Conservation (phyloP, 768 basidiomycete genomes). For the Hygrophoropsis aurantiaca region DNA sequence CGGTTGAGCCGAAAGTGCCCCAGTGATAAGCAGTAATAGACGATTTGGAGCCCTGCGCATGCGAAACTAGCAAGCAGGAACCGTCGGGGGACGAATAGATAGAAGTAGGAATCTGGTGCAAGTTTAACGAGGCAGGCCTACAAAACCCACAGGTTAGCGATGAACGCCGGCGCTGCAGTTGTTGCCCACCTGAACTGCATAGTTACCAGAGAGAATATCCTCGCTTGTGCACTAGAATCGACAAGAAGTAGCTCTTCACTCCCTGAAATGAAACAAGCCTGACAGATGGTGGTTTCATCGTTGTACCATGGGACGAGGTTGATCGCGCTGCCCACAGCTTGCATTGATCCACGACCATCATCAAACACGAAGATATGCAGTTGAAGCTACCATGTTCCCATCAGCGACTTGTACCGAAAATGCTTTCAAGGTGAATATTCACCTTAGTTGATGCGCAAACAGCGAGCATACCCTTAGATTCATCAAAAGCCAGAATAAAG, state of each 20-base stretch:
- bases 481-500: slow-evolving; percentile 51
- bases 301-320: slow-evolving; percentile 46
- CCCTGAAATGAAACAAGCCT: slow-evolving; percentile 46
- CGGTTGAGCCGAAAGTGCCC: slow-evolving; percentile 52
- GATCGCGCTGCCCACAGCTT: slow-evolving; percentile 39
- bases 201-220: slow-evolving; percentile 55
- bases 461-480: slow-evolving; percentile 47
- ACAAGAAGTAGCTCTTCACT: slow-evolving; percentile 53
- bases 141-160: background rate
- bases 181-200: slow-evolving; percentile 50
- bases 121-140: slow-evolving; percentile 46
- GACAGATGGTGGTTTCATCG: slow-evolving; percentile 23
- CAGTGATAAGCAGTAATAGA: slow-evolving; percentile 49
- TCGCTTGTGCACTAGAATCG: slow-evolving; percentile 40
- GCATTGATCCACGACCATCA: slow-evolving; percentile 41
- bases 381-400: slow-evolving; percentile 22
- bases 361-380: slow-evolving; percentile 50
- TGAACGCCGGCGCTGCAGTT: too few relatives aligned
- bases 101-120: slow-evolving; percentile 33
- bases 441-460: slow-evolving; percentile 46
- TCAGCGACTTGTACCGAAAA: background rate
- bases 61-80: slow-evolving; percentile 45
- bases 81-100: slow-evolving; percentile 54
- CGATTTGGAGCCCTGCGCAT: slow-evolving; percentile 15
- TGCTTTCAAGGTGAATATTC: background rate